Conservation (phyloP, 768 basidiomycete genomes). For the Boletellus ananas region DNA sequence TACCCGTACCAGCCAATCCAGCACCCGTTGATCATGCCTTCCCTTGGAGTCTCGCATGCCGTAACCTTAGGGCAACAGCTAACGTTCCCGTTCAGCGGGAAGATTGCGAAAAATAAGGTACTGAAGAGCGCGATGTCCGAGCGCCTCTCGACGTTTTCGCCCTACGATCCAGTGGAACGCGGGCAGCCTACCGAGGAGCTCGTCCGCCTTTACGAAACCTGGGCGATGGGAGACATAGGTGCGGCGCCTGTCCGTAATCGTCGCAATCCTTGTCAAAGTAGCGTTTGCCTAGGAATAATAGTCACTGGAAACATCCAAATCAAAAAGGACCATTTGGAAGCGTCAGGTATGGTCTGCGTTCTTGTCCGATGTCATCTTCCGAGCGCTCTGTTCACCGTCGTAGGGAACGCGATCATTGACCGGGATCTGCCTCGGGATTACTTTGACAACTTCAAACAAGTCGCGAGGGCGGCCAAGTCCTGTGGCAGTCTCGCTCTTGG, state of each 20-base stretch:
- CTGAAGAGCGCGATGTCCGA: conserved; percentile 37
- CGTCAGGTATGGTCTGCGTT: conserved; percentile 23
- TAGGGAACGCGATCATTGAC: conserved; percentile 33
- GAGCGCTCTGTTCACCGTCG: background rate
- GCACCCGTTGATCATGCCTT: conserved; percentile 10
- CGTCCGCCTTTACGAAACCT: conserved; percentile 32
- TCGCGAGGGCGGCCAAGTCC: conserved; percentile 32
- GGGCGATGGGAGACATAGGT: conserved; percentile 33
- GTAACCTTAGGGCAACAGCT: conserved; percentile 23
- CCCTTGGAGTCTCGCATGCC: conserved; percentile 15
- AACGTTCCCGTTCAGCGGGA: conserved; percentile 30
- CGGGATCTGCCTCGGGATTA: conserved; percentile 24
- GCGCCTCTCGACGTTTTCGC: conserved; percentile 33
- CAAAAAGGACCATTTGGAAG: conserved; percentile 33
- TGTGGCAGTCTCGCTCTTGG: conserved; percentile 30
- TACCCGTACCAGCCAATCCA: conserved; percentile 16
- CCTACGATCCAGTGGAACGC: conserved; percentile 26
- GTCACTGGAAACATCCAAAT: conserved; percentile 34
- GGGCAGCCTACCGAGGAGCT: conserved; percentile 34
- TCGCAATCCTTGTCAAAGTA: conserved; percentile 1
- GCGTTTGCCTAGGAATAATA: conserved; percentile 23
- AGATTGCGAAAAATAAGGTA: conserved; percentile 28
- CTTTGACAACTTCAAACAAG: conserved; percentile 15
- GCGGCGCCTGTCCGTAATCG: background rate
- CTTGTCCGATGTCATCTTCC: background rate